phyloP scores from a whole-genome alignment of 768 basidiomycete genomes.

The Naganishia friedmannii region DNA sequence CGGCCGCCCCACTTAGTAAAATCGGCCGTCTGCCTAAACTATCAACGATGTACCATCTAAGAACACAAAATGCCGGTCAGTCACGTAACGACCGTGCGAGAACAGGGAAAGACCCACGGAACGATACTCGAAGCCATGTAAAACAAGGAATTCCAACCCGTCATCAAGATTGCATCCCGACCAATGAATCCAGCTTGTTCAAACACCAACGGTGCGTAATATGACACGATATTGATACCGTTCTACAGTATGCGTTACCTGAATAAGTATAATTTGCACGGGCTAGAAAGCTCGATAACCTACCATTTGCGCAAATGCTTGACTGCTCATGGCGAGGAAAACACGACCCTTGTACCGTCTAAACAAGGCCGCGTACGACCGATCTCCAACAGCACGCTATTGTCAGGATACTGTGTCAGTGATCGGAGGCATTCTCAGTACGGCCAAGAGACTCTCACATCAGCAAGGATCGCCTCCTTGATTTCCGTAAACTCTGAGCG shows the following conservation, averaged over 20 bases:
- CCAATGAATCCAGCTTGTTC: slow-evolving; percentile 89
- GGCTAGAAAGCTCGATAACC: slow-evolving; percentile 45
- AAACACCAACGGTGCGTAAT: slow-evolving; percentile 60
- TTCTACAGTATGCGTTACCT: slow-evolving; percentile 64
- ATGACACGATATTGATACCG: slow-evolving; percentile 69
- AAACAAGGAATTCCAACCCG: slow-evolving; percentile 75
- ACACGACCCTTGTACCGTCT: slow-evolving; percentile 79
- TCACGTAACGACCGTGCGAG: not conserved
- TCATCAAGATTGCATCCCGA: slow-evolving; percentile 89
- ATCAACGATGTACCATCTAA: slow-evolving; percentile 90
- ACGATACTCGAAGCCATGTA: slow-evolving; percentile 71
- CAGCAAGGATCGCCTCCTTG: slow-evolving; percentile 57
- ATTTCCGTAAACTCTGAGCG: slow-evolving; percentile 85
- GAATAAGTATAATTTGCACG: not conserved
- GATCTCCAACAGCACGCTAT: slow-evolving; percentile 61
- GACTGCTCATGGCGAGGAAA: slow-evolving; percentile 88
- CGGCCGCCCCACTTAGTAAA: slow-evolving; percentile 75
- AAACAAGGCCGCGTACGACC: slow-evolving; percentile 82
- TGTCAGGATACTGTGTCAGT: not conserved
- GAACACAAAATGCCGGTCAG: not conserved
- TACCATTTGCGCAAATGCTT: slow-evolving; percentile 90
- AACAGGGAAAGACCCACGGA: slow-evolving; percentile 59
- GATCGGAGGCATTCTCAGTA: not conserved
- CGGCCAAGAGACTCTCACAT: not conserved
- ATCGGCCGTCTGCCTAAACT: slow-evolving; percentile 84